A percentile compares a stretch with the other conserved stretches of the same genome.
These are phyloP conservation scores for Vitis cinerea DNA, from an alignment of 164 flowering plant genomes.

Conservation along the genomic window DNA sequence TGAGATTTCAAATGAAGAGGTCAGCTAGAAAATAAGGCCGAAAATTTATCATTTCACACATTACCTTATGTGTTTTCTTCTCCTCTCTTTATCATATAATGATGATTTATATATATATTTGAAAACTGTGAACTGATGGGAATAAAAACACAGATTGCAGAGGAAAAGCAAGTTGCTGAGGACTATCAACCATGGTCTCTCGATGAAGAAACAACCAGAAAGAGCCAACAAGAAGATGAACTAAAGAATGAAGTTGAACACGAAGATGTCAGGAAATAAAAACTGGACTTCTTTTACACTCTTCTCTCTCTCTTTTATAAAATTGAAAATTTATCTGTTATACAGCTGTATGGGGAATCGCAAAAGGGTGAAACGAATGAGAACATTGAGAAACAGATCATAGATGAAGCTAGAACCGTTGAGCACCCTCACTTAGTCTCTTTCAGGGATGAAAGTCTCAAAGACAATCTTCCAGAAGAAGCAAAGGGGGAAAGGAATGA, in stretches of 20 bases:
- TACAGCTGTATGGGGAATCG: conserved; percentile 20
- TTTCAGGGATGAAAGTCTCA: conserved; percentile 4
- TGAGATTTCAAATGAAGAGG: conserved; percentile 27
- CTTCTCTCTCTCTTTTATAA: neutral
- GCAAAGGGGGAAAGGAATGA: conserved; percentile 1
- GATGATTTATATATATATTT: neutral
- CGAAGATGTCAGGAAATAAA: conserved; percentile 21
- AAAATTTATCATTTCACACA: neutral
- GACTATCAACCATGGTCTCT: conserved; percentile 12
- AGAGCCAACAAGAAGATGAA: conserved; percentile 21
- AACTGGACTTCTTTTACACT: neutral
- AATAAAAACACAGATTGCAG: conserved; percentile 21
- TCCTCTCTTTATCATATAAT: neutral
- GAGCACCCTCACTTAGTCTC: conserved; percentile 9
- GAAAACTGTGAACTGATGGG: neutral
- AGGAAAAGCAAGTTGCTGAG: conserved; percentile 19
- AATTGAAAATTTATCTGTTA: conserved; percentile 1
- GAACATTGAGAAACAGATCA: conserved; percentile 5
- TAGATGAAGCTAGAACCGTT: conserved; percentile 10
- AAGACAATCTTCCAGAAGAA: conserved; percentile 10
- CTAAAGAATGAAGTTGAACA: neutral
- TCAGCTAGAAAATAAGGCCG: neutral
- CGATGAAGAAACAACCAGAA: conserved; percentile 16
- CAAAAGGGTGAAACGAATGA: conserved; percentile 11
- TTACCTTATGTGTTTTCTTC: neutral